These are phyloP conservation scores for Schwanniomyces sp. DNA, from an alignment of 805 yeast species.

Conservation along the genomic window DNA sequence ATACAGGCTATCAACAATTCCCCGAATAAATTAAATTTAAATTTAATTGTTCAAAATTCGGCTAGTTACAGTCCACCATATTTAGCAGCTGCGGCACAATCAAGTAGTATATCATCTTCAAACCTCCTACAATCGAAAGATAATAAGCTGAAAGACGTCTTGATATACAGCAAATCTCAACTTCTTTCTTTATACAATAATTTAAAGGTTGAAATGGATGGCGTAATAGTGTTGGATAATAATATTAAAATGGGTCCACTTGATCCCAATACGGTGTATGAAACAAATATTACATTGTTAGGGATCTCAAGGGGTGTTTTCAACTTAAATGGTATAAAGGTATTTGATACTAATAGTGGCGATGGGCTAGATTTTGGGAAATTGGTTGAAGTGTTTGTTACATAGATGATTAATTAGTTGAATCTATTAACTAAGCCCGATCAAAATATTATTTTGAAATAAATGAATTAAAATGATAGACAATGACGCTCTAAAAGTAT, in stretches of 20 bases:
- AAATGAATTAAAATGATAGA: not conserved
- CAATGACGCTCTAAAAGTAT: not conserved
- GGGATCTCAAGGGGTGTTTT: conserved; percentile 67
- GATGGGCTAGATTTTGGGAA: conserved; percentile 72
- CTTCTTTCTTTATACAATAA: conserved; percentile 32
- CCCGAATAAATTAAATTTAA: conserved; percentile 47
- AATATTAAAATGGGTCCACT: conserved; percentile 64
- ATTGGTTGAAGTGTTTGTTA: conserved; percentile 66
- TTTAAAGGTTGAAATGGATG: conserved; percentile 45
- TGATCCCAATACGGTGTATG: conserved; percentile 62
- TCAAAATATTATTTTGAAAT: not conserved
- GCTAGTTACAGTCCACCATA: conserved; percentile 1
- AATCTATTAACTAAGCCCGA: not conserved
- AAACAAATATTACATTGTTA: conserved; percentile 58
- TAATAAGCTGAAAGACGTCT: conserved; percentile 8
- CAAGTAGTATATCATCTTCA: conserved; percentile 14
- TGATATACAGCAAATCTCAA: conserved; percentile 21
- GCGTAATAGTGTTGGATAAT: conserved; percentile 62
- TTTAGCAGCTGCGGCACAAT: conserved; percentile 1
- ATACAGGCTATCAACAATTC: conserved; percentile 67
- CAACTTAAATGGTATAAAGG: conserved; percentile 61
- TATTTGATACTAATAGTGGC: conserved; percentile 63
- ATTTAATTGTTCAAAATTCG: conserved; percentile 42
- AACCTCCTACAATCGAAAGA: conserved; percentile 12
- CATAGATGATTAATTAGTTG: conserved; percentile 7